Evolutionary conservation across 805 yeast species (phyloP).

Genomic region (Wickerhamomyces bisporus): DNA sequence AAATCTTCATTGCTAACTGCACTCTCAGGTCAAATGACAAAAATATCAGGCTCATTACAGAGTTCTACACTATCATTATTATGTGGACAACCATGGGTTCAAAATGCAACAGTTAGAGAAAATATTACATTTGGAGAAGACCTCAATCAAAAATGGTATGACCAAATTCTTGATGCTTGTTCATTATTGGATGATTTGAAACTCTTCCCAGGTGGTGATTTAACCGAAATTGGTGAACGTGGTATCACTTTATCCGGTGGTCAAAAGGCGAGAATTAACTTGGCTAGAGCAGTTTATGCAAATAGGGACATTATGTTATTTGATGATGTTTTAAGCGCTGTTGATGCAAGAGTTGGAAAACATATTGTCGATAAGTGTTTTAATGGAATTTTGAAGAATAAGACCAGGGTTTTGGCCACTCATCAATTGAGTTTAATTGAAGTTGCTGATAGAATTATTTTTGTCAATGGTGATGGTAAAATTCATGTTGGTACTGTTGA

Average conservation of each 20-base stretch:
- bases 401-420: conserved; percentile 68
- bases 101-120: conserved; percentile 64
- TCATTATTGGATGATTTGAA: conserved; percentile 54
- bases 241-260: conserved; percentile 79
- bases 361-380: conserved; percentile 62
- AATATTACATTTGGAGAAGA: conserved; percentile 58
- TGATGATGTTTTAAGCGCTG: conserved; percentile 74
- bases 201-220: conserved; percentile 60
- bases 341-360: conserved; percentile 71
- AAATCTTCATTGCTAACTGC: conserved; percentile 67
- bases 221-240: conserved; percentile 69
- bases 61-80: conserved; percentile 44
- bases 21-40: conserved; percentile 60
- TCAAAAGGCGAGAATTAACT: conserved; percentile 66
- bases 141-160: conserved; percentile 44
- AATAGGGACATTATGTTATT: conserved; percentile 55
- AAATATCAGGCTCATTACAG: conserved; percentile 42
- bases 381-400: conserved; percentile 41
- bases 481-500: conserved; percentile 51
- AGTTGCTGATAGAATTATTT: conserved; percentile 59
- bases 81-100: conserved; percentile 66
- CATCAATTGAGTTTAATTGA: conserved; percentile 67
- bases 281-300: conserved; percentile 69
- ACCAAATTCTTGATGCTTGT: conserved; percentile 52
- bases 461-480: conserved; percentile 56